phyloP scores from a whole-genome alignment of 2,329 filamentous ascomycete species.

The Arthrobotrys iridis region DNA sequence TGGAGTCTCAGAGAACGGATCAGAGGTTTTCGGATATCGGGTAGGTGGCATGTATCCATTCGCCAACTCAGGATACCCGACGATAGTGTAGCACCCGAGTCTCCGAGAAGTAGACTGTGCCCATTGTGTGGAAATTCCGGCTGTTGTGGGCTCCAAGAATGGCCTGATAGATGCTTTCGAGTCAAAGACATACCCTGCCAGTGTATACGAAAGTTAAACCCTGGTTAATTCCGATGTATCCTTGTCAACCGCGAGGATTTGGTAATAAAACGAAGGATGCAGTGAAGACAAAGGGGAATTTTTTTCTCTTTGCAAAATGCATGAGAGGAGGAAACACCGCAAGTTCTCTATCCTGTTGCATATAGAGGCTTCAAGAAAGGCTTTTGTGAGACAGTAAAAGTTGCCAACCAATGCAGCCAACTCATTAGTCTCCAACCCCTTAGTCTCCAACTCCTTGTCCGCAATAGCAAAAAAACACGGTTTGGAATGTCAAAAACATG shows the following conservation, averaged over 20 bases:
- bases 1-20: constrained; percentile 45
- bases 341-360: not conserved
- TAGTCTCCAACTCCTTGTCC: no score
- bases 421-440: no score
- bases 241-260: constrained; percentile 15
- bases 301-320: no score
- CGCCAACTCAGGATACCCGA: constrained; percentile 78
- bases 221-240: constrained; percentile 32
- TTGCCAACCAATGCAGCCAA: constrained; percentile 16
- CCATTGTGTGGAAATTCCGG: constrained; percentile 77
- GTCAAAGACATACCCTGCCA: constrained; percentile 78
- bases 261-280: not conserved
- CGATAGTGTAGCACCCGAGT: constrained; percentile 73
- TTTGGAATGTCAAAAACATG: constrained; percentile 18
- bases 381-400: constrained; percentile 19
- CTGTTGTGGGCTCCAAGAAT: constrained; percentile 73
- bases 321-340: not conserved
- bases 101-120: constrained; percentile 73
- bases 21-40: constrained; percentile 26
- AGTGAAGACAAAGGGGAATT: not conserved
- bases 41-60: constrained; percentile 67
- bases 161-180: constrained; percentile 74
- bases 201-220: constrained; percentile 54
- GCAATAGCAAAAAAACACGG: constrained; percentile 21
- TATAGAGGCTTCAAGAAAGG: constrained; percentile 7